These are phyloP conservation scores for Coemansia sp. DNA, from an alignment of 371 early-diverging fungal genomes.

Conservation along the genomic window DNA sequence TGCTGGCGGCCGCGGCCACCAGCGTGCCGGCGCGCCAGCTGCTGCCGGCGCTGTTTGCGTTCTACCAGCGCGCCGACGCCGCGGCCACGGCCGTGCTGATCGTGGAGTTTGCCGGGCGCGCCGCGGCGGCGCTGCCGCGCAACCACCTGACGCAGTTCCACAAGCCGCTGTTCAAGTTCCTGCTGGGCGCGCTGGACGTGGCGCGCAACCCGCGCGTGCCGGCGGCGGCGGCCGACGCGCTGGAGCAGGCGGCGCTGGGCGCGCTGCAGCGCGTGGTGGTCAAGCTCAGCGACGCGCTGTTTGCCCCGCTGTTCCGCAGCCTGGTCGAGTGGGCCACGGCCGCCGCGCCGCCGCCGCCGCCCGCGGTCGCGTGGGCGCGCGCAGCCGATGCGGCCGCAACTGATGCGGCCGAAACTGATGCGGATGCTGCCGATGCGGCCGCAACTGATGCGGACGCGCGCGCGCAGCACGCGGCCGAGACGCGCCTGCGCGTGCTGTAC, in stretches of 20 bases:
- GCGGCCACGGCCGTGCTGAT: slow-evolving; percentile 57
- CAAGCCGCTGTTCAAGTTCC: slow-evolving; percentile 83
- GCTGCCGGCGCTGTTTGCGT: slow-evolving; percentile 66
- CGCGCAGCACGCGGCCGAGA: slow-evolving; percentile 49
- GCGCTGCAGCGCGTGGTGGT: slow-evolving; percentile 80
- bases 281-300: slow-evolving; percentile 89
- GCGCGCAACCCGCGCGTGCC: slow-evolving; percentile 49
- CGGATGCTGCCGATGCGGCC: too few species aligned
- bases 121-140: slow-evolving; percentile 64
- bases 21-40: slow-evolving; percentile 69
- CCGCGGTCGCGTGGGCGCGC: neutral
- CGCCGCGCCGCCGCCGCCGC: slow-evolving; percentile 6
- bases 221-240: slow-evolving; percentile 53
- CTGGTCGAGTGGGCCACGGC: slow-evolving; percentile 86
- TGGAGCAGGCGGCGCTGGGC: slow-evolving; percentile 68
- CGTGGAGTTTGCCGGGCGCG: slow-evolving; percentile 62
- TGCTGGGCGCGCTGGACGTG: slow-evolving; percentile 72
- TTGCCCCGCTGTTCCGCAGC: slow-evolving; percentile 91
- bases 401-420: neutral
- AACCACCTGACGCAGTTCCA: slow-evolving; percentile 66
- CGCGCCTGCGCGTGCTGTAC: slow-evolving; percentile 75
- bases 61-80: slow-evolving; percentile 62
- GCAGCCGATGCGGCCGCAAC: slow-evolving; percentile 1
- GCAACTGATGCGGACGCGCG: too few species aligned
- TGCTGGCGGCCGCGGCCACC: slow-evolving; percentile 58